Evolutionary conservation across 306 rosid species (phyloP), one percentile per base, ranked within the genome.

Genomic region (Alnus glutinosa): DNA sequence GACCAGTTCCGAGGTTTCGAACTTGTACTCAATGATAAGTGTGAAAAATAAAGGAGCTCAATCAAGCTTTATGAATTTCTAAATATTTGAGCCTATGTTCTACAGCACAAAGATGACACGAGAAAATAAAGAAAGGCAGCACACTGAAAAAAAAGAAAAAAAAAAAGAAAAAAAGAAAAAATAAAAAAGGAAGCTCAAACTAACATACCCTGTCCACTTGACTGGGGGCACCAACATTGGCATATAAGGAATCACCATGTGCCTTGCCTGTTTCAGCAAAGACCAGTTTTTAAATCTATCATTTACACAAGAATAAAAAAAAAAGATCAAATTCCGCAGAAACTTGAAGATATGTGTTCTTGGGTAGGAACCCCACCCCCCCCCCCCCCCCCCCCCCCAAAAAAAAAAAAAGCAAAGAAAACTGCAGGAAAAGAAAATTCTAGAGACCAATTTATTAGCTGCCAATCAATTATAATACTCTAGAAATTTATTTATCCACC

Each of bases 221-320:
- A 87, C 80, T 74, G 99, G 97, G 71, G 98, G 96, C 82, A 93
- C 90, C 92, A 95, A 82, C 99, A 95, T 95, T 66, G 99, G 99
- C 94, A 91, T 88, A 72, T 93, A 95, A 73, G 98, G 99, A 83
- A 93, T 95, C 86, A 95, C 97, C 90, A 95, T 80, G 88, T 82
- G 90, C 85, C 87, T 91, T 76, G 89, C 97, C 99, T 95, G 93
- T 85, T 61, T 64, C 79, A 86, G 79, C 83, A 87, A 59, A 75
- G 32, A 75, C 42, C 7, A 67, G 50, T 80, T 19, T 57, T 64
- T 76, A 62, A 75, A 55, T 71, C 70, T 13, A 50, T 69, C 28
- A 46, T 70, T 34, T 75, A 62, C 13, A 73, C n/a, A 51, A 2
- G 54, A 66, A 59, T 46, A 36, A 18, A 51, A 69, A 81, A 81